phyloP scores from a whole-genome alignment of 1,284 basidiomycete species.

The Volvariella surrecta region DNA sequence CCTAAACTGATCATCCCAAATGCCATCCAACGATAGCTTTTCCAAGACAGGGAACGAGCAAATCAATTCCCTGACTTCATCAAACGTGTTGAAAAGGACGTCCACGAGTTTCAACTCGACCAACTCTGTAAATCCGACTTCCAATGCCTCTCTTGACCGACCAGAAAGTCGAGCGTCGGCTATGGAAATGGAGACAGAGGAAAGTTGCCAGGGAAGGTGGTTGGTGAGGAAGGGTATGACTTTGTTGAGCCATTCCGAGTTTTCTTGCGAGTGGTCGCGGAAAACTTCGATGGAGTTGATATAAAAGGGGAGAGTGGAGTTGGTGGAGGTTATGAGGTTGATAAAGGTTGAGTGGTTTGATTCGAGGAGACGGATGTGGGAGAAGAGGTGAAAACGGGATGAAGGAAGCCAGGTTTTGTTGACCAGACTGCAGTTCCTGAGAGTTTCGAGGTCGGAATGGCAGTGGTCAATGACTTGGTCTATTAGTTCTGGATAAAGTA shows the following conservation, averaged over 20 bases:
- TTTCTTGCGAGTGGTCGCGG: slow-evolving; percentile 8
- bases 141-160: background rate
- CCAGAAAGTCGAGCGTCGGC: background rate
- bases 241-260: slow-evolving; percentile 9
- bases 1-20: too few species aligned
- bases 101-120: slow-evolving; percentile 10
- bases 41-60: slow-evolving; percentile 11
- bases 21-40: background rate
- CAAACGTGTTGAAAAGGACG: slow-evolving; percentile 10
- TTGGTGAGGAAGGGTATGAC: slow-evolving; percentile 6
- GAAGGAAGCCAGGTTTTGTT: slow-evolving; percentile 27
- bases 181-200: background rate
- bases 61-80: slow-evolving; percentile 10
- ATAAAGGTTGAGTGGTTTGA: slow-evolving; percentile 10
- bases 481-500: slow-evolving; percentile 19
- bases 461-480: slow-evolving; percentile 29
- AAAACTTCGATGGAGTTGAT: slow-evolving; percentile 9
- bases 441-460: slow-evolving; percentile 19
- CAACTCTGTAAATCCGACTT: slow-evolving; percentile 9
- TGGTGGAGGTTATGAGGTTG: slow-evolving; percentile 6
- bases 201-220: slow-evolving; percentile 5
- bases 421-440: slow-evolving; percentile 24
- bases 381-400: slow-evolving; percentile 27
- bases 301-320: slow-evolving; percentile 9
- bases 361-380: slow-evolving; percentile 14